Conservation (phyloP, 225 moss, liverwort and hornwort genomes). For the Physcomitrellopsis africana region DNA sequence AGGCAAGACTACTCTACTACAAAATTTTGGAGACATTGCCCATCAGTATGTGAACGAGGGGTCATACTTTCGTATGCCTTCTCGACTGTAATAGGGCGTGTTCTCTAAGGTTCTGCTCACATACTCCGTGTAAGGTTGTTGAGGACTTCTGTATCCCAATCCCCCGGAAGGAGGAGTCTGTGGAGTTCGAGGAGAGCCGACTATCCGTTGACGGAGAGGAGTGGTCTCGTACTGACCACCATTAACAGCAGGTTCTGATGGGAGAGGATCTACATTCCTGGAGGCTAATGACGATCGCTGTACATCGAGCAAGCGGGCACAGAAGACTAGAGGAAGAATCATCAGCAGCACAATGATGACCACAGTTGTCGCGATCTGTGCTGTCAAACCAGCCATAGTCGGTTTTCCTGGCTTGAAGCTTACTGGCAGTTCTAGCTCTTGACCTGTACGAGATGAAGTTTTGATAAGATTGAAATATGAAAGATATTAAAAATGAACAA, state of each 20-base stretch:
- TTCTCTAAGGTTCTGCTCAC: slow-evolving; percentile 61
- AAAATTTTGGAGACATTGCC: slow-evolving; percentile 29
- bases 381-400: slow-evolving; percentile 49
- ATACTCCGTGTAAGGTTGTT: slow-evolving; percentile 59
- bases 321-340: slow-evolving; percentile 76
- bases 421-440: slow-evolving; percentile 69
- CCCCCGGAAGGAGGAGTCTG: slow-evolving; percentile 47
- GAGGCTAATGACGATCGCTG: slow-evolving; percentile 49
- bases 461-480: slow-evolving; percentile 1
- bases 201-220: slow-evolving; percentile 49
- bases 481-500: not conserved
- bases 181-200: slow-evolving; percentile 56
- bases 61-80: slow-evolving; percentile 56
- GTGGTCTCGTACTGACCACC: slow-evolving; percentile 32
- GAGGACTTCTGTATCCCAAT: slow-evolving; percentile 47
- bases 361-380: slow-evolving; percentile 59
- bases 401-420: slow-evolving; percentile 61
- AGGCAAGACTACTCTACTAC: slow-evolving; percentile 23
- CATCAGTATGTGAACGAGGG: slow-evolving; percentile 51
- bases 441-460: slow-evolving; percentile 49
- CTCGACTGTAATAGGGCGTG: slow-evolving; percentile 58
- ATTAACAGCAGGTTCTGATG: slow-evolving; percentile 28
- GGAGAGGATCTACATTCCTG: slow-evolving; percentile 27
- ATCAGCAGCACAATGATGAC: slow-evolving; percentile 63
- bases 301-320: slow-evolving; percentile 83